These are phyloP conservation scores for Penicillium olsonii DNA, from an alignment of 2,329 filamentous ascomycete species.

Conservation along the genomic window DNA sequence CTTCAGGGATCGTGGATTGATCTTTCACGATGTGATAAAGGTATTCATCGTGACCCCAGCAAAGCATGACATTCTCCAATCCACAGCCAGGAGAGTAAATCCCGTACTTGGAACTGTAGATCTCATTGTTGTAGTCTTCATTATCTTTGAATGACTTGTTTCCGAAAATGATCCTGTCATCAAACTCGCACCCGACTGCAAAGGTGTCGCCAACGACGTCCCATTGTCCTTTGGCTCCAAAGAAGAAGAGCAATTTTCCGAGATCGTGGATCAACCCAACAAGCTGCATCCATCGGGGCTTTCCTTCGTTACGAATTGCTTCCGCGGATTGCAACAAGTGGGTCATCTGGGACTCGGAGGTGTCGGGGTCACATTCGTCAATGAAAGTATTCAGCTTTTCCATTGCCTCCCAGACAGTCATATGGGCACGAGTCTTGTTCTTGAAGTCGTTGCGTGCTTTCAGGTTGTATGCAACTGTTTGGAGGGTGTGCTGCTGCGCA, in stretches of 20 bases:
- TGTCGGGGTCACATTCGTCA: slow-evolving; percentile 90
- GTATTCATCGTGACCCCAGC: slow-evolving; percentile 67
- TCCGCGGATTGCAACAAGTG: slow-evolving; percentile 87
- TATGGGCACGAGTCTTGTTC: slow-evolving; percentile 67
- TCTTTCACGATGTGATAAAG: slow-evolving; percentile 80
- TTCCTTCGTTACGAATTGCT: slow-evolving; percentile 75
- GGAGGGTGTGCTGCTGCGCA: slow-evolving; percentile 65
- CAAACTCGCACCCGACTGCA: slow-evolving; percentile 52
- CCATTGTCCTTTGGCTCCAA: slow-evolving; percentile 83
- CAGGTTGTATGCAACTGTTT: slow-evolving; percentile 71
- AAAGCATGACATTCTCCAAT: slow-evolving; percentile 83
- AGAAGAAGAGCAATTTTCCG: slow-evolving; percentile 50
- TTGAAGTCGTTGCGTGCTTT: slow-evolving; percentile 72
- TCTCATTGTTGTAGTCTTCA: slow-evolving; percentile 69
- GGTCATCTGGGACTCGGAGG: slow-evolving; percentile 81
- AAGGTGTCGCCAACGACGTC: slow-evolving; percentile 74
- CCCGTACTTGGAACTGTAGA: slow-evolving; percentile 75
- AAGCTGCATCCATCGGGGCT: slow-evolving; percentile 53
- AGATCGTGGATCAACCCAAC: slow-evolving; percentile 50
- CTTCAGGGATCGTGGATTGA: slow-evolving; percentile 74
- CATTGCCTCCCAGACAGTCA: slow-evolving; percentile 90
- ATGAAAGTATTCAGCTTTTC: slow-evolving; percentile 89
- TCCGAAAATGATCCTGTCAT: slow-evolving; percentile 76
- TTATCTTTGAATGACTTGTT: slow-evolving; percentile 72
- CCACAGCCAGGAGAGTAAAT: slow-evolving; percentile 81